Evolutionary conservation across 306 rosid genomes (phyloP), one percentile per base, ranked within the genome.

Genomic region (Carpinus viminea): DNA sequence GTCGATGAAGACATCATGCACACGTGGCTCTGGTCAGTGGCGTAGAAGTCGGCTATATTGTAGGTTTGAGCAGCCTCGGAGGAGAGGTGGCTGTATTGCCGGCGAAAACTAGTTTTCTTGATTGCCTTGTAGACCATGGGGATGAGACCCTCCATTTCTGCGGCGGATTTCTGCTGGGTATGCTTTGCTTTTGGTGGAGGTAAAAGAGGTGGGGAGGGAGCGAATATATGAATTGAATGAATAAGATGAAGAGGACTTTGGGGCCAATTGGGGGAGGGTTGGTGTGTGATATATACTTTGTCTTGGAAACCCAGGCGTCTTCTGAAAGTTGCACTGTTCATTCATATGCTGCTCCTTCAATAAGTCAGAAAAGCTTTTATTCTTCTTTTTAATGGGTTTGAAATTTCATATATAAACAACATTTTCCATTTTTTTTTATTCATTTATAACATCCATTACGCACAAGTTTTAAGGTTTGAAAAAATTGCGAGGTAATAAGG

Each of bases 81-180:
- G 50, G 72, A 66, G 50, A 66, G 72, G 9, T 4, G 15, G 6
- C 72, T 38, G 72, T 66, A 66, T 3, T 66, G 28, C 1, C 51
- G 46, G 50, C 72, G 72, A 38, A 66, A 50, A 18, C 3, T 66
- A 4, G 3, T 66, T 41, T n/a, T 66, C 71, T 38, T 66, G 28
- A 66, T 7, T 38, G 41, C 72, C 51, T 66, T 66, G 50, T 0
- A 66, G 0, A 66, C 72, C 72, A 66, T 66, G 72, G 72, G 72
- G 28, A 66, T 38, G 50, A 66, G 72, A 66, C 72, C 72, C 51
- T 66, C 72, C 72, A 66, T 66, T 3, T 38, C 72, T 17, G 2
- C 3, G 50, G 18, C 6, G 6, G 6, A 5, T 38, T 38, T 38
- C 3, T 34, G 17, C 26, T 66, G 43, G 50, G 13, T 65, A 10